Conservation (phyloP, 2,329 filamentous ascomycete species). For the Sporothrix brasiliensis region DNA sequence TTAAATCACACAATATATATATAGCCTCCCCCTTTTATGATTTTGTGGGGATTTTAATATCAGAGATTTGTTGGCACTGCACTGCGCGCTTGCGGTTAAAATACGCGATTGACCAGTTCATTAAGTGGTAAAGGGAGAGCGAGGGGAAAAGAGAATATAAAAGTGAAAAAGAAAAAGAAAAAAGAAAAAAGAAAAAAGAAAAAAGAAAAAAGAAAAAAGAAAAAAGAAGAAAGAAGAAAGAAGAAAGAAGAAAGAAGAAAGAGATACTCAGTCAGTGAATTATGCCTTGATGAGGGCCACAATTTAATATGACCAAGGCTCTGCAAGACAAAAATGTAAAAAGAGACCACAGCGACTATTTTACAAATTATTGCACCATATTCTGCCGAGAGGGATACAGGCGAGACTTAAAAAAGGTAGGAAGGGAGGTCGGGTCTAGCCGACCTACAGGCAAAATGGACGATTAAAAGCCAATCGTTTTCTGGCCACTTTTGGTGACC, state of each 20-base stretch:
- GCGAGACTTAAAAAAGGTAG: background rate
- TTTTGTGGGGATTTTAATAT: conserved; percentile 15
- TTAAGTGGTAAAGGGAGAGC: background rate
- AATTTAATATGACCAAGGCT: background rate
- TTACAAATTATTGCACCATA: background rate
- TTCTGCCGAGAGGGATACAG: background rate
- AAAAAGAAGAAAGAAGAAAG: too few species aligned
- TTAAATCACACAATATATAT: background rate
- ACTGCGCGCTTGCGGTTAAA: conserved; percentile 13
- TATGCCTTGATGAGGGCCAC: too few species aligned
- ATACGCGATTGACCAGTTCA: background rate
- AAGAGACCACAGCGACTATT: background rate
- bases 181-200: too few species aligned
- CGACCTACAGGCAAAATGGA: background rate
- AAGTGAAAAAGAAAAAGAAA: too few species aligned
- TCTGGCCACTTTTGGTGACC: background rate
- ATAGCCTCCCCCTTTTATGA: background rate
- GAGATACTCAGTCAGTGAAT: too few species aligned
- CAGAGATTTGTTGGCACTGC: background rate
- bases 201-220: too few species aligned
- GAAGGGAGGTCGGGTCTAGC: background rate
- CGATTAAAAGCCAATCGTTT: background rate
- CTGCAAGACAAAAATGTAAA: background rate
- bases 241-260: too few species aligned
- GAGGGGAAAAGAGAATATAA: too few species aligned